Evolutionary conservation across 805 yeast species (phyloP).

Genomic region (Yarrowia sp.): DNA sequence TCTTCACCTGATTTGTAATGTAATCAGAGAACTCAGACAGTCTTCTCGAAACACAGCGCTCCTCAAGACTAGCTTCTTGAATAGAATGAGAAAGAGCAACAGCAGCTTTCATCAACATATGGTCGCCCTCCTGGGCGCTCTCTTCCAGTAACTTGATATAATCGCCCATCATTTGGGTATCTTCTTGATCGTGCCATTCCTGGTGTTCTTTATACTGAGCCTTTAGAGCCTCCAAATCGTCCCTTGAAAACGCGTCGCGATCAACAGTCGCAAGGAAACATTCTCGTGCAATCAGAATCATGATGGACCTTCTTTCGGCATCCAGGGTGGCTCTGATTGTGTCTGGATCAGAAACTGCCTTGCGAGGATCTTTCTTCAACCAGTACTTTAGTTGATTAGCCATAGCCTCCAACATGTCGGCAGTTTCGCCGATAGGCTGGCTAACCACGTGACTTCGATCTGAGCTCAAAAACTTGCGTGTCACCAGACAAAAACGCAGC

Average conservation of each 20-base stretch:
- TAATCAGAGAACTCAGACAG: constrained; percentile 3
- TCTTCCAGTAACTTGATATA: background rate
- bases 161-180: background rate
- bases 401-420: background rate
- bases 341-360: background rate
- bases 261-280: background rate
- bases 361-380: background rate
- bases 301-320: background rate
- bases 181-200: background rate
- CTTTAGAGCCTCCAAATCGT: background rate
- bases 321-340: background rate
- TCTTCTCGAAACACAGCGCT: background rate
- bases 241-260: constrained; percentile 1
- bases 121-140: background rate
- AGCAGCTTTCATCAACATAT: background rate
- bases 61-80: background rate
- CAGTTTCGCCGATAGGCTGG: background rate
- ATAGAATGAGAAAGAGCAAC: background rate
- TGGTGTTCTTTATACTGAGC: background rate
- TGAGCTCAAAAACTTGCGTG: background rate
- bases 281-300: background rate
- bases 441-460: background rate
- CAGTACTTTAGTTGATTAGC: background rate
- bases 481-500: constrained; percentile 10
- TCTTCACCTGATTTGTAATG: background rate